A percentile compares a stretch with the other conserved stretches of the same genome.
These are phyloP conservation scores for Citrus trifoliata DNA, from an alignment of 345 rosid genomes.

Conservation along the genomic window DNA sequence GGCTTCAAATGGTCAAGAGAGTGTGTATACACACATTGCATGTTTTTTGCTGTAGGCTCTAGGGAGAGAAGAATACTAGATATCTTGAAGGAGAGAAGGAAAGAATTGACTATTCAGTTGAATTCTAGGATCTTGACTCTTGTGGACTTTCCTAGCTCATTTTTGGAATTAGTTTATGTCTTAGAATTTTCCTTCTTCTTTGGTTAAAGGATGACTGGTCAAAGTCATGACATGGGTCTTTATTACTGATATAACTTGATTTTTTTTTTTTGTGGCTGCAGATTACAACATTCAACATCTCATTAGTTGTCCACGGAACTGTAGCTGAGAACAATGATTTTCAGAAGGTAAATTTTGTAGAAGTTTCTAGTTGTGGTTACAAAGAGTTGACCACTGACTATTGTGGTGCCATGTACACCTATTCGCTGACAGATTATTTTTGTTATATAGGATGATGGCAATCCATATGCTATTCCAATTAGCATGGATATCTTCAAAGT, in stretches of 20 bases:
- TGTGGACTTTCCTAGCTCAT: background rate
- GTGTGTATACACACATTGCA: too few species aligned
- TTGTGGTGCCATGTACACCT: background rate
- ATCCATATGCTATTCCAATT: conserved; percentile 70
- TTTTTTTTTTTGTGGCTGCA: conserved; percentile 33
- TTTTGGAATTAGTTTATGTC: background rate
- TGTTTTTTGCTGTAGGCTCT: background rate
- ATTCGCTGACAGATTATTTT: background rate
- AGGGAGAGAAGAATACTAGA: background rate
- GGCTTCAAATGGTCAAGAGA: background rate
- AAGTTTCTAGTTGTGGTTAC: background rate
- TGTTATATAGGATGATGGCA: conserved; percentile 43
- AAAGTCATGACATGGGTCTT: background rate
- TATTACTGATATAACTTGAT: conserved; percentile 1
- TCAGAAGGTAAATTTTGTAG: conserved; percentile 36
- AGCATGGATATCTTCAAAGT: conserved; percentile 62
- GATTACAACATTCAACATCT: conserved; percentile 68
- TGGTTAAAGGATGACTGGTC: background rate
- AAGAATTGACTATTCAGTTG: background rate
- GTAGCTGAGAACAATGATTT: conserved; percentile 57
- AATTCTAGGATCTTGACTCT: background rate
- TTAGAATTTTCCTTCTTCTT: background rate
- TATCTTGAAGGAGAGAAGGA: background rate
- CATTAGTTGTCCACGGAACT: conserved; percentile 69
- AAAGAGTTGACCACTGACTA: background rate